Evolutionary conservation across 2,329 filamentous ascomycete species (phyloP).

Genomic region (Ophiostoma novo-ulmi): DNA sequence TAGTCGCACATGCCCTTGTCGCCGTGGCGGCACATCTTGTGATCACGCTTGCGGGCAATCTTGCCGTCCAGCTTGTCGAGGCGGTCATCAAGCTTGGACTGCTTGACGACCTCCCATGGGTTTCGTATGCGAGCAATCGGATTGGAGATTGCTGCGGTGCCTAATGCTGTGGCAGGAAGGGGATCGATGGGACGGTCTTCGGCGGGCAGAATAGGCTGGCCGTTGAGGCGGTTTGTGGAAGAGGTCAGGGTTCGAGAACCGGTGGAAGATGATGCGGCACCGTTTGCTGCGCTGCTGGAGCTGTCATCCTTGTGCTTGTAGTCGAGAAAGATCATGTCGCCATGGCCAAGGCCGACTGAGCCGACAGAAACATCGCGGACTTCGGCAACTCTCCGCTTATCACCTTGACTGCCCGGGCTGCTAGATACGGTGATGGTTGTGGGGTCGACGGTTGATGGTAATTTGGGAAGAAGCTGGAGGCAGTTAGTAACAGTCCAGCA

Average conservation of each 20-base stretch:
- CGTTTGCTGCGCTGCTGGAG: slow-evolving; percentile 39
- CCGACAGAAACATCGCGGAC: slow-evolving; percentile 52
- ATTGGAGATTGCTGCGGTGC: slow-evolving; percentile 34
- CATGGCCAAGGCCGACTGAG: slow-evolving; percentile 66
- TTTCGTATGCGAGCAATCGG: slow-evolving; percentile 67
- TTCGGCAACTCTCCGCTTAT: slow-evolving; percentile 55
- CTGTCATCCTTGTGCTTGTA: slow-evolving; percentile 60
- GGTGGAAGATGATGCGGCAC: slow-evolving; percentile 47
- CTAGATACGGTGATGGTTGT: slow-evolving; percentile 59
- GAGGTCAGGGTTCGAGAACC: slow-evolving; percentile 36
- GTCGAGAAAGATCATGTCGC: slow-evolving; percentile 82
- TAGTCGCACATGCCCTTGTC: slow-evolving; percentile 99
- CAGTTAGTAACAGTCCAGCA: slow-evolving; percentile 25
- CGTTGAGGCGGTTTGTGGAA: slow-evolving; percentile 69
- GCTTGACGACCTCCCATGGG: slow-evolving; percentile 86
- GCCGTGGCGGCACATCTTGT: slow-evolving; percentile 90
- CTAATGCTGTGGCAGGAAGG: slow-evolving; percentile 34
- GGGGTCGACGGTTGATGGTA: slow-evolving; percentile 59
- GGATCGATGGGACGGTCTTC: slow-evolving; percentile 63
- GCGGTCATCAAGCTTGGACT: slow-evolving; percentile 79
- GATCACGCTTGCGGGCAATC: slow-evolving; percentile 67
- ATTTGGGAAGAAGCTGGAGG: slow-evolving; percentile 50
- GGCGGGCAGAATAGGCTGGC: slow-evolving; percentile 63
- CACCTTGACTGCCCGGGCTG: slow-evolving; percentile 48
- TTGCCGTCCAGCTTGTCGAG: slow-evolving; percentile 88